Conservation (phyloP, 1,139 yeast species). For the Suhomyces atakaporum region DNA sequence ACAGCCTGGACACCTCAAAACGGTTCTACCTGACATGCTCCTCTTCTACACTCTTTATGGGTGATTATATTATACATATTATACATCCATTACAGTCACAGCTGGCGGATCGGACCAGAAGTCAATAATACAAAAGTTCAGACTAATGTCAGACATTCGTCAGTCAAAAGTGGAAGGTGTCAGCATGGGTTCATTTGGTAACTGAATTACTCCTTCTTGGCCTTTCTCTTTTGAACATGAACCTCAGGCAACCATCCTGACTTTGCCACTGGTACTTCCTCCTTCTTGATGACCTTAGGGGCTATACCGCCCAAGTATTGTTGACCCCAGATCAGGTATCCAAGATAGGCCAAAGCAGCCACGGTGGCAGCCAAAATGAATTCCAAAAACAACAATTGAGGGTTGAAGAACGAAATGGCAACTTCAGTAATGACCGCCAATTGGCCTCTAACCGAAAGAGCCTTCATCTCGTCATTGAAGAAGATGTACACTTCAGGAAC, state of each 20-base stretch:
- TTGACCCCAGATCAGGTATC: conserved; percentile 48
- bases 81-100: no score
- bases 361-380: conserved; percentile 52
- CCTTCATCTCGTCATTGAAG: conserved; percentile 53
- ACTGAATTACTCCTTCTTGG: conserved; percentile 25
- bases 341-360: conserved; percentile 51
- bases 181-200: neutral
- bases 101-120: no score
- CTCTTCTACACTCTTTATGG: no score
- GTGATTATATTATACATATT: no score
- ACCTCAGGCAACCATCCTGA: conserved; percentile 25
- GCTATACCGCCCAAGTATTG: conserved; percentile 42
- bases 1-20: no score
- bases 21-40: no score
- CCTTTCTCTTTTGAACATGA: conserved; percentile 22
- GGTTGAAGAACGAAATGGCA: conserved; percentile 69
- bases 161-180: no score
- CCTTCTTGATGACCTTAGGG: conserved; percentile 30
- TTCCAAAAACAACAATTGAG: conserved; percentile 67
- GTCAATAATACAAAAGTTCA: no score
- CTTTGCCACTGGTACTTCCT: conserved; percentile 22
- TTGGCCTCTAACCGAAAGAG: conserved; percentile 60
- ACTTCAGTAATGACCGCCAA: conserved; percentile 63
- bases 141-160: no score
- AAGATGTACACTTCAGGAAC: conserved; percentile 62